Percentiles rank a stretch among this genome's conserved stretches.
Evolutionary conservation across 176 grass and related monocot species (phyloP).

Genomic region (Oryza coarctata): DNA sequence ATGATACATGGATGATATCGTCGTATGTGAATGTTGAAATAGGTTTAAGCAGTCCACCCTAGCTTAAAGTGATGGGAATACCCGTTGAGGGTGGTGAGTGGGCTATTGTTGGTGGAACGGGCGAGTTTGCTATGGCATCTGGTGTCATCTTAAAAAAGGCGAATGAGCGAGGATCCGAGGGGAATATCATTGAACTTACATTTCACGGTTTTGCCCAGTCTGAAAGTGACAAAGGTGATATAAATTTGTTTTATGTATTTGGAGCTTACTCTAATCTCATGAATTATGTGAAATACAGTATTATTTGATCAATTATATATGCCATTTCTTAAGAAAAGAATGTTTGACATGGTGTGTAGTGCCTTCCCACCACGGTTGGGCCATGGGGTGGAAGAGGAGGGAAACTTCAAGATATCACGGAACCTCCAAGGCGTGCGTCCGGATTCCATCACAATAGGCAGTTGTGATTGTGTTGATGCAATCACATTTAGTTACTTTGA

Average conservation of each 20-base stretch:
- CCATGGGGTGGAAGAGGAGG: conserved; percentile 17
- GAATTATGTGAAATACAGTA: neutral
- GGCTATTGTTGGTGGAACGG: conserved; percentile 19
- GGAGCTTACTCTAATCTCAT: neutral
- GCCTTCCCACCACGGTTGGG: neutral
- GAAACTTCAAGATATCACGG: neutral
- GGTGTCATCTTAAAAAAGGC: conserved; percentile 7
- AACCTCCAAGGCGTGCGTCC: neutral
- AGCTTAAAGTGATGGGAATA: conserved; percentile 7
- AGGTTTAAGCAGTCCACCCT: conserved; percentile 13
- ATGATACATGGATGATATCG: too few relatives aligned
- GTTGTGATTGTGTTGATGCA: neutral
- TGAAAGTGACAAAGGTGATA: neutral
- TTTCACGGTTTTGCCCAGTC: neutral
- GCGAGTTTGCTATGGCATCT: neutral
- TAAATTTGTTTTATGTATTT: neutral
- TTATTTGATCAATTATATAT: neutral
- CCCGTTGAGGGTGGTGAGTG: neutral
- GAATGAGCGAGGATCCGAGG: neutral
- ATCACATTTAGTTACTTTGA: neutral
- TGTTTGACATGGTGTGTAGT: neutral
- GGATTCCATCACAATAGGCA: neutral
- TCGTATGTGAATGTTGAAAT: neutral
- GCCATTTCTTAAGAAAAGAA: neutral
- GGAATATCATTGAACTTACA: neutral